Base-by-base conservation (phyloP, 2,329 filamentous ascomycete genomes). In the Pseudohalonectria lignicola region DNA sequence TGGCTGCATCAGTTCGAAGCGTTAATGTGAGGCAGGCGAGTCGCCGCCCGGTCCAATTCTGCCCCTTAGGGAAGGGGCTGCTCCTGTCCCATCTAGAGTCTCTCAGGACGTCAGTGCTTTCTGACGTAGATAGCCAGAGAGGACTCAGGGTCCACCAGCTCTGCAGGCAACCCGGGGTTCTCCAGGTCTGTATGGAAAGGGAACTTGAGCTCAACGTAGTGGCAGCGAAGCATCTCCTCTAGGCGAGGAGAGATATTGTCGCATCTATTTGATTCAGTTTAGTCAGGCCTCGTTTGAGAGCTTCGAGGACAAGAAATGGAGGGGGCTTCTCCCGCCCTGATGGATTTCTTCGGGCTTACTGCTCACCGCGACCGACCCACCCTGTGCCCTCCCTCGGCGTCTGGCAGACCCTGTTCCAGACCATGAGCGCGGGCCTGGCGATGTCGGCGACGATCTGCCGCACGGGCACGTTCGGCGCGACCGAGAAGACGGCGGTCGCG, bases 401-500 rank as follows among this genome's bases (percentile, higher is more conserved):
- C 23, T 12, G 23, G 12, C 12, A 26, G 23, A 26, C 23, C 23
- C 23, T 7, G 12, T 26, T 37, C 47, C 50, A 55, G 10, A 59
- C 47, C 39, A 60, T 51, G 0, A 48, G 49, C 3, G 44, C 50
- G 2, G 58, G 58, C 2, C 52, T 49, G 2, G 53, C 51, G 10
- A 60, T 42, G 31, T 61, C 56, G 32, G 51, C 46, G 6, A 59
- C 41, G 26, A 59, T 52, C 39, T 59, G 53, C 33, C 48, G 48
- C 4, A 59, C 47, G 4, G 55, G 54, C 4, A 52, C 43, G 18
- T 49, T 46, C 2, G 54, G 47, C 11, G 21, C 21, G 16, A 57
- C 39, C 4, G 51, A 47, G 15, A 60, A 34, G 8, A 60, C 47
- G 5, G 58, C 31, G 16, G 37, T 53, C 6, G 39, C 34, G 7